Conservation (phyloP, 139 green algal genomes). For the Chlamydomonas sphaeroides region DNA sequence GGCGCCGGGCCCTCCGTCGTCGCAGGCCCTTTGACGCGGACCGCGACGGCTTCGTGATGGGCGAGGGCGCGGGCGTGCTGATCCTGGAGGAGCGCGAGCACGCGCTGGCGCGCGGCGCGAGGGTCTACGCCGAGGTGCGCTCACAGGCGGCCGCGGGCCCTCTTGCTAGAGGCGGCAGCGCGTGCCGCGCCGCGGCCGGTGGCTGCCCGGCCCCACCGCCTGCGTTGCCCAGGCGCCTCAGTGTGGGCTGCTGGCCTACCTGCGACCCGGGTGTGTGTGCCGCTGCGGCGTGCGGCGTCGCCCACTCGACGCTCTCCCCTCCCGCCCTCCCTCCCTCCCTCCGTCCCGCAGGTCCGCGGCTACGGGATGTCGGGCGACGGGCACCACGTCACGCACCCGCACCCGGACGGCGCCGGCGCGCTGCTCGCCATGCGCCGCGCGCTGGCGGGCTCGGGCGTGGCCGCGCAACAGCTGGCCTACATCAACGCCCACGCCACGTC, state of each 20-base stretch:
- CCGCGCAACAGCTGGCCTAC: constrained; percentile 75
- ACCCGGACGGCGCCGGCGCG: constrained; percentile 52
- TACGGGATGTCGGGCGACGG: constrained; percentile 91
- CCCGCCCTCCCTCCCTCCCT: not conserved
- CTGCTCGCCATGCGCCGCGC: constrained; percentile 60
- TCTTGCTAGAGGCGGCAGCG: too few species aligned
- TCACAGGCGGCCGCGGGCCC: too few species aligned
- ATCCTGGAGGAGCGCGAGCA: constrained; percentile 89
- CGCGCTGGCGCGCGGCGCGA: constrained; percentile 72
- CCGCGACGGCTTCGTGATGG: constrained; percentile 95
- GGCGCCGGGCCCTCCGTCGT: too few species aligned
- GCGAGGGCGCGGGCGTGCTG: constrained; percentile 85
- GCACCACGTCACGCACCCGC: constrained; percentile 92
- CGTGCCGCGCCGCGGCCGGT: too few species aligned
- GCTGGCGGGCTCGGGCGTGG: constrained; percentile 59
- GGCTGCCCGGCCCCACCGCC: too few species aligned
- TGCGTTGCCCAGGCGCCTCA: too few species aligned
- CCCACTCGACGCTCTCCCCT: not conserved
- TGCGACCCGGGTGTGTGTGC: too few species aligned
- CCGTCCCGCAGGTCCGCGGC: constrained; percentile 64
- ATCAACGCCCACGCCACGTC: constrained; percentile 94
- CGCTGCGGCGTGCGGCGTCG: too few species aligned
- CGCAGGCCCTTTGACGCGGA: constrained; percentile 83
- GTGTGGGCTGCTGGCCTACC: too few species aligned
- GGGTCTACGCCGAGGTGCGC: constrained; percentile 81